A percentile compares a stretch with the other conserved stretches of the same genome.
phyloP scores from a whole-genome alignment of 2,329 filamentous ascomycete species.

The Venturia pyrina region DNA sequence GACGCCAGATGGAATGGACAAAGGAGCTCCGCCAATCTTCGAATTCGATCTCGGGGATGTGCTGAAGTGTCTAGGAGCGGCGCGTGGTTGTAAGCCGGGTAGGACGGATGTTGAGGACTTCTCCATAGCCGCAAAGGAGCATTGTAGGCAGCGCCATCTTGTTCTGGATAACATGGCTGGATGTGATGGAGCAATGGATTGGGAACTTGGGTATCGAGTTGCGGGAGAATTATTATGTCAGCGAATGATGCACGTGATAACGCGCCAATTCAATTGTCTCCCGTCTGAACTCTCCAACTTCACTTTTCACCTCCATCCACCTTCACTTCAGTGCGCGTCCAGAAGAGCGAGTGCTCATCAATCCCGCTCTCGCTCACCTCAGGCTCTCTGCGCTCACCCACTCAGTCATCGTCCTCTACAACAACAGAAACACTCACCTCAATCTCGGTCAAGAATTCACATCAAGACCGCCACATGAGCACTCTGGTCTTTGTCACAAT shows the following conservation, averaged over 20 bases:
- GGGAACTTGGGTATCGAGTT: not conserved
- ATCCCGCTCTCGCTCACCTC: not conserved
- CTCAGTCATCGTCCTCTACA: not conserved
- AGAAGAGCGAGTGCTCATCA: not conserved
- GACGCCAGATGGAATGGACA: constrained; percentile 44
- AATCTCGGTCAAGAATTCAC: not conserved
- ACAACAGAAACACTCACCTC: not conserved
- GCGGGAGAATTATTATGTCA: not conserved
- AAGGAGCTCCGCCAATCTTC: constrained; percentile 67
- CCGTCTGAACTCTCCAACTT: not conserved
- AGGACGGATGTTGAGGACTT: not conserved
- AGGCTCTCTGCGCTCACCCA: not conserved
- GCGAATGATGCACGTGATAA: not conserved
- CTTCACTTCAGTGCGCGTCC: not conserved
- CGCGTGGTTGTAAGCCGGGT: constrained; percentile 2
- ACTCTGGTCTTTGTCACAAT: not conserved
- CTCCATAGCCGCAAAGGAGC: not conserved
- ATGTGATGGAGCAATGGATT: not conserved
- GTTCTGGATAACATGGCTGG: constrained; percentile 6
- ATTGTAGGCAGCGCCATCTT: constrained; percentile 5
- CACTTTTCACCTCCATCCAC: not conserved
- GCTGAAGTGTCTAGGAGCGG: not conserved
- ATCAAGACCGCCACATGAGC: not conserved
- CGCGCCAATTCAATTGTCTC: not conserved
- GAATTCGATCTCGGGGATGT: not conserved